Conservation (phyloP, 306 rosid species). For the Lathyrus oleraceus region DNA sequence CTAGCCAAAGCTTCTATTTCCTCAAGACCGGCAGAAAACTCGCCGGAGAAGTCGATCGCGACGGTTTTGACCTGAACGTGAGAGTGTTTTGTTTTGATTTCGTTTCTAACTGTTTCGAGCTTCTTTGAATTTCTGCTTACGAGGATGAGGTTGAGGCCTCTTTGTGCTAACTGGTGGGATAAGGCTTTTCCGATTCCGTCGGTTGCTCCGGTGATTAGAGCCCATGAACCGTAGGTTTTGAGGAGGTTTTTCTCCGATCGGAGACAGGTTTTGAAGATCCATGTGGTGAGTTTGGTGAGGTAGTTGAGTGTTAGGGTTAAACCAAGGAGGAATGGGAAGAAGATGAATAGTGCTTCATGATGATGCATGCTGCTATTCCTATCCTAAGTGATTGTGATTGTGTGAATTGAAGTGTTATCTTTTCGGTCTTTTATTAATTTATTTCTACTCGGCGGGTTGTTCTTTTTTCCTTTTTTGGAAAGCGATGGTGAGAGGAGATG, state of each 20-base stretch:
- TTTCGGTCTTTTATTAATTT: not conserved
- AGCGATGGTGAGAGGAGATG: not conserved
- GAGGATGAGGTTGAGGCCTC: slow-evolving; percentile 56
- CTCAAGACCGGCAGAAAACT: slow-evolving; percentile 24
- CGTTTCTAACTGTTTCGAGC: slow-evolving; percentile 52
- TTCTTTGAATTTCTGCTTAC: slow-evolving; percentile 57
- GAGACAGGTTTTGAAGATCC: slow-evolving; percentile 34
- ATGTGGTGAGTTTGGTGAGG: not conserved
- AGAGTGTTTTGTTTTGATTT: slow-evolving; percentile 44
- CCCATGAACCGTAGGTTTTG: slow-evolving; percentile 48
- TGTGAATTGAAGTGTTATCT: not conserved
- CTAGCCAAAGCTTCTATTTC: slow-evolving; percentile 38
- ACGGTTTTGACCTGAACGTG: slow-evolving; percentile 27
- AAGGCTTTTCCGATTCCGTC: slow-evolving; percentile 54
- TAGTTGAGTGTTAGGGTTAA: slow-evolving; percentile 2
- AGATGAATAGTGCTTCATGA: not conserved
- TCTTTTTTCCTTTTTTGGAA: not conserved
- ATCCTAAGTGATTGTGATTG: not conserved
- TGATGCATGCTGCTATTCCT: slow-evolving; percentile 3
- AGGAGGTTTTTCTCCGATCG: slow-evolving; percentile 34
- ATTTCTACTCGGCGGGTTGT: not conserved
- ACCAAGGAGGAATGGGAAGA: slow-evolving; percentile 37
- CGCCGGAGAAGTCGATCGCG: slow-evolving; percentile 55
- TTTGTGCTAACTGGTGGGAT: slow-evolving; percentile 30
- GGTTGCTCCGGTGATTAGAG: slow-evolving; percentile 50